These are phyloP conservation scores for Chlorella ohadii DNA, from an alignment of 139 green algal species.

Conservation along the genomic window DNA sequence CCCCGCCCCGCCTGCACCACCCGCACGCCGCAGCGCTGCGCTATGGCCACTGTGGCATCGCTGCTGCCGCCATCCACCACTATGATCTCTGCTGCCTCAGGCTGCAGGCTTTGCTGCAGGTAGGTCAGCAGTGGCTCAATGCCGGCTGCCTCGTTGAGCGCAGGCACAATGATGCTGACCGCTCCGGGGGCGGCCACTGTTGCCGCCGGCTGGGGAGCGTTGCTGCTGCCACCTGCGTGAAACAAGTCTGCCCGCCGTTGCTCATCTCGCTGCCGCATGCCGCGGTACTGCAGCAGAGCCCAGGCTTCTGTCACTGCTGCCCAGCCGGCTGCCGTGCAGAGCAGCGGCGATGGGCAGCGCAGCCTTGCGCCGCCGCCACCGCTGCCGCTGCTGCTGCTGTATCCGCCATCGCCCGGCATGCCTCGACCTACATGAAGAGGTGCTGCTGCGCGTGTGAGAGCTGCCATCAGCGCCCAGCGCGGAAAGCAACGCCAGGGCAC, in stretches of 20 bases:
- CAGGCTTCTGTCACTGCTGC: neutral
- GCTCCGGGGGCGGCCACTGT: neutral
- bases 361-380: neutral
- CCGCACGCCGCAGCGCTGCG: constrained; percentile 17
- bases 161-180: constrained; percentile 57
- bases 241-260: neutral
- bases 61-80: constrained; percentile 81
- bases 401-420: neutral
- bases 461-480: too few relatives aligned
- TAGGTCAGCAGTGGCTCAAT: constrained; percentile 53
- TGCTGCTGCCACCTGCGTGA: neutral
- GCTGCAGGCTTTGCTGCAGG: constrained; percentile 50
- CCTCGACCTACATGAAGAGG: neutral
- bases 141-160: constrained; percentile 69
- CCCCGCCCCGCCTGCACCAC: constrained; percentile 43
- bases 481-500: too few relatives aligned
- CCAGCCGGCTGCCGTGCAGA: neutral
- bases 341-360: neutral
- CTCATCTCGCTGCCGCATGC: neutral
- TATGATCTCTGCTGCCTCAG: constrained; percentile 71
- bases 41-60: constrained; percentile 62
- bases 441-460: neutral
- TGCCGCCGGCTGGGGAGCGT: neutral
- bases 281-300: neutral
- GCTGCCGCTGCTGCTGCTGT: neutral